Base-by-base conservation (phyloP, 192 early-diverging fungal genomes). In the Backusella tuberculispora region DNA sequence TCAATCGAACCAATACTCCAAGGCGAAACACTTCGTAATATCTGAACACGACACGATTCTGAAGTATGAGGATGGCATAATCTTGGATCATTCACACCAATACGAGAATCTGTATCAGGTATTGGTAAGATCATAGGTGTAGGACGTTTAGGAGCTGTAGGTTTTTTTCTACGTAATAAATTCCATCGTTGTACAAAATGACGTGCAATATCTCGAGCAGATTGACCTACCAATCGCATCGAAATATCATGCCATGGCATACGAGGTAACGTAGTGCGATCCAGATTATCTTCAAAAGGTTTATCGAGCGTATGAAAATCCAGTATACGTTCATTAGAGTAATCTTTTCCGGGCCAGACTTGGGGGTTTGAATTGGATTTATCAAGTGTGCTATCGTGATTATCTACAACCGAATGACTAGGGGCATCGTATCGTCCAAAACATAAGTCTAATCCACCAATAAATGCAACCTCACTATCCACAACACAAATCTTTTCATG, bases 171-270 rank as follows among this genome's bases (percentile, higher is more conserved):
- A 63, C 85, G 80, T 77, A 93, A 78, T 74, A 92, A 94, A 78
- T 95, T 95, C 94, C 94, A 95, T 40, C 94, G 87, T 82, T 94
- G 89, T 37, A 94, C 90, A 74, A 95, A 95, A 77, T 95, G 94
- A 19, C 92, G 86, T 12, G 92, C 92, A 17, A 94, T 81, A 69
- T 95, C 94, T 37, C 90, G 86, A 24, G 91, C 89, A 3, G 94
- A 87, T 71, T 90, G 89, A 14, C 93, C 94, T 9, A 90, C 82
- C 74, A 95, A 86, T 44, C 87, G 89, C 75, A 93, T 88, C 4
- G 89, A 88, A 17, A 95, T 88, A 72, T 95, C 94, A 76, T 95
- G 94, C 94, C 94, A 95, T 17, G 94, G 94, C 94, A 94, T 93
- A 38, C 94, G 86, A 8, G 92, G 85, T 21, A 81, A 74, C 26